Conservation (phyloP, 352 stramenopile species). For the Phytophthora podocarpi region DNA sequence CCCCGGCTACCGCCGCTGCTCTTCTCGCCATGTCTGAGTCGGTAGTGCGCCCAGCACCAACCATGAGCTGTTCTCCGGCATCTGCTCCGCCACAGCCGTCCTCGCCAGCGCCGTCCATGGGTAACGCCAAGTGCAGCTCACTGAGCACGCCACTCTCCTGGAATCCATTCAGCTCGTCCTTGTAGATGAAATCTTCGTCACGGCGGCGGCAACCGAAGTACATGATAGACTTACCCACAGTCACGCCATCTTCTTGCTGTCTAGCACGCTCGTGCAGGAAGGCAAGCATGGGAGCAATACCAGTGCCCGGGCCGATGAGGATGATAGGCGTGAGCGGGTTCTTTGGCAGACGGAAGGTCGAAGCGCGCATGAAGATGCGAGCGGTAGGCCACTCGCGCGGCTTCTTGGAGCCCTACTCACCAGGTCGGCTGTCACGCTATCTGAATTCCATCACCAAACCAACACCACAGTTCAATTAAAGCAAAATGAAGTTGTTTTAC, state of each 20-base stretch:
- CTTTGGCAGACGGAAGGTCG: slow-evolving; percentile 94
- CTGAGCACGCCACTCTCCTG: slow-evolving; percentile 86
- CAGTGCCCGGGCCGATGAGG: slow-evolving; percentile 95
- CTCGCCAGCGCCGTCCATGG: too few relatives aligned
- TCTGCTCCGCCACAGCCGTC: too few relatives aligned
- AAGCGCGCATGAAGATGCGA: slow-evolving; percentile 94
- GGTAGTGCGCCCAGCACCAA: too few relatives aligned
- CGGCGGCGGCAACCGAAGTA: slow-evolving; percentile 92
- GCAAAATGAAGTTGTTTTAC: too few relatives aligned
- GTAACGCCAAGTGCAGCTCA: slow-evolving; percentile 95
- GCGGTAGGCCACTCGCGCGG: slow-evolving; percentile 71
- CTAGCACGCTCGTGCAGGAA: slow-evolving; percentile 95
- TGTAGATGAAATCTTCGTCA: slow-evolving; percentile 92
- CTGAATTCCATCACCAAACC: too few relatives aligned
- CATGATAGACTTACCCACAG: slow-evolving; percentile 89
- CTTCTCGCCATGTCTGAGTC: too few relatives aligned
- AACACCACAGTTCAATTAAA: too few relatives aligned
- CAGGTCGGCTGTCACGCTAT: slow-evolving; percentile 71
- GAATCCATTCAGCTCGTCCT: slow-evolving; percentile 91
- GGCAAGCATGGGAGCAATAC: slow-evolving; percentile 97
- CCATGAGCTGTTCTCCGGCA: too few relatives aligned
- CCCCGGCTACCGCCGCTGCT: too few relatives aligned
- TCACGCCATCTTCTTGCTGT: slow-evolving; percentile 58
- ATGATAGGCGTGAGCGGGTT: slow-evolving; percentile 93
- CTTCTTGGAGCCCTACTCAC: slow-evolving; percentile 72